These are phyloP conservation scores for Amaranthus tricolor DNA, from an alignment of 179 eudicot genomes.

Conservation along the genomic window DNA sequence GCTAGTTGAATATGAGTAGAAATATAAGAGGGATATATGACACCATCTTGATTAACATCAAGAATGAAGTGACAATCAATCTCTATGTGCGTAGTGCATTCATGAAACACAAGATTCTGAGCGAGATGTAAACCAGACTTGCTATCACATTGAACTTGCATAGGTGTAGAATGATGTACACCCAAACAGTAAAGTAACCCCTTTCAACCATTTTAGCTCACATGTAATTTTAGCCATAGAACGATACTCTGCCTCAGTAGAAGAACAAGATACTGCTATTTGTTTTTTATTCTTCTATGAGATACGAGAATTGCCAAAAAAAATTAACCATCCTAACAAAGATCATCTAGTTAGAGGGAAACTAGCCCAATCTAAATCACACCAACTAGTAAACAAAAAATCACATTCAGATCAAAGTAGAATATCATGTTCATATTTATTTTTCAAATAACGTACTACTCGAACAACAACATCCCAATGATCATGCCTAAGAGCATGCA, in stretches of 20 bases:
- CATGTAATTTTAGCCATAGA: not conserved
- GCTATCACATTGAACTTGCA: not conserved
- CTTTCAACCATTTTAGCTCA: conserved; percentile 8
- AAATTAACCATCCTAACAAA: not conserved
- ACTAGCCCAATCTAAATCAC: not conserved
- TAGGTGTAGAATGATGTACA: not conserved
- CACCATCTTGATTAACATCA: not conserved
- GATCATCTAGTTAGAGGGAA: not conserved
- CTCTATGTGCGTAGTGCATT: not conserved
- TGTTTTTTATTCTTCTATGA: conserved; percentile 5
- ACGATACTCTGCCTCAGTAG: not conserved
- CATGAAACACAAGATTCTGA: not conserved
- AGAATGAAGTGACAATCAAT: not conserved
- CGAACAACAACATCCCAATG: not conserved
- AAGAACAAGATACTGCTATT: not conserved
- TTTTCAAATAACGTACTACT: not conserved
- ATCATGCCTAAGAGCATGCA: not conserved
- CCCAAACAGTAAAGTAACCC: not conserved
- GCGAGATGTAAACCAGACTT: not conserved
- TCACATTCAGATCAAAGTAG: not conserved
- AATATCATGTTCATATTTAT: not conserved
- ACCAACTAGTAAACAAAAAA: not conserved
- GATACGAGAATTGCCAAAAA: not conserved
- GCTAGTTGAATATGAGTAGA: not conserved
- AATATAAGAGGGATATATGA: not conserved